Base-by-base conservation (phyloP, 2,329 filamentous ascomycete species). In the Penicillium occitanis region DNA sequence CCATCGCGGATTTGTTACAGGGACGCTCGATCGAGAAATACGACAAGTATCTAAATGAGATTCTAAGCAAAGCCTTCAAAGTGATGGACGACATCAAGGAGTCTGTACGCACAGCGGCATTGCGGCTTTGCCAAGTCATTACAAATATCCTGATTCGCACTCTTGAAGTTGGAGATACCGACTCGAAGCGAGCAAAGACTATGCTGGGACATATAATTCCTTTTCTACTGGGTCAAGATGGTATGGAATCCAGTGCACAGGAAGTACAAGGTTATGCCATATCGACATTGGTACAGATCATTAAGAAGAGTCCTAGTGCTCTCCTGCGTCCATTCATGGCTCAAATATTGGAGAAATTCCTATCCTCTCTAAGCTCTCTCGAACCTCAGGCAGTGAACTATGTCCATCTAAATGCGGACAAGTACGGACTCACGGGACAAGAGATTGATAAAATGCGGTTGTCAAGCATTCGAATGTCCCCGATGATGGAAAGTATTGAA, bases 61-160 rank as follows among this genome's bases (percentile, higher is more conserved):
- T 98, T 59, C 97, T 95, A 90, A 87, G 86, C 11, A 87, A 90
- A 33, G 90, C 92, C 0, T 90, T 98, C 77, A 96, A 92, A 73
- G 93, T 99, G 0, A 83, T 98, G 5, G 95, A 99, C 76, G 95
- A 99, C 76, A 96, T 98, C 77, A 99, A 99, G 76, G 90, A 90
- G 7, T 93, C 90, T 0, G 95, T 99, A 4, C 87, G 95, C 61
- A 84, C 86, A 42, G 91, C 93, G 1, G 95, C 95, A 1, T 84
- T 93, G 55, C 88, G 89, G 67, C 84, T 99, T 4, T 96, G 93
- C 72, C 89, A 93, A 75, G 88, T 89, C 0, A 83, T 99, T 42
- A 96, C 93, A 0, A 93, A 91, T 62, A 91, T 91, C 17, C 85
- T 98, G 14, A 92, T 96, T 3, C 89, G 93, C 33, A 91, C 93